These are phyloP conservation scores for Dothistroma pini DNA, from an alignment of 2,329 filamentous ascomycete genomes.

Conservation along the genomic window DNA sequence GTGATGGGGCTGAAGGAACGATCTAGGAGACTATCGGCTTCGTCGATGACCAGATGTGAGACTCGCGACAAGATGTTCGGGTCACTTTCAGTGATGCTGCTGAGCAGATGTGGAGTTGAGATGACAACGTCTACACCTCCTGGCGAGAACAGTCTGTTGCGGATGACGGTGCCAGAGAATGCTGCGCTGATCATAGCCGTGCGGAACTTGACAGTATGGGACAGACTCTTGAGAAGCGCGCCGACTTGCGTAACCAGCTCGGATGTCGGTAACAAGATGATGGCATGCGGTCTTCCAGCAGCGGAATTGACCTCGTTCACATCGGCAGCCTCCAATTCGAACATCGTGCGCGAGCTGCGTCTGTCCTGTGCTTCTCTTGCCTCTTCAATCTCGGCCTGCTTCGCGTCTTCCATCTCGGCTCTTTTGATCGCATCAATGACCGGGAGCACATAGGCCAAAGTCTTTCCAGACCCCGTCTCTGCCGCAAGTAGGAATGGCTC, in stretches of 20 bases:
- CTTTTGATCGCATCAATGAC: conserved; percentile 80
- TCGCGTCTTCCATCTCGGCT: conserved; percentile 57
- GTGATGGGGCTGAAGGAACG: conserved; percentile 86
- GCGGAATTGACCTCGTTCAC: conserved; percentile 63
- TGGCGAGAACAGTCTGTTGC: conserved; percentile 76
- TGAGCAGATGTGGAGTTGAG: conserved; percentile 82
- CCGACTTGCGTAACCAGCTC: conserved; percentile 90
- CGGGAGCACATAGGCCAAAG: conserved; percentile 84
- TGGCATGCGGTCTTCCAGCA: conserved; percentile 72
- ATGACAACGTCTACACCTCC: conserved; percentile 81
- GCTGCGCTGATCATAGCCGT: conserved; percentile 77
- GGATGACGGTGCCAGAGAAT: conserved; percentile 72
- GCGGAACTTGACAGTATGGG: conserved; percentile 83
- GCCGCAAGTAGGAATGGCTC: conserved; percentile 79
- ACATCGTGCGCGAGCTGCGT: conserved; percentile 42
- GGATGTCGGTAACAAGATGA: conserved; percentile 87
- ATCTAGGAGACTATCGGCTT: conserved; percentile 94
- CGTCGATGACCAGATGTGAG: conserved; percentile 83
- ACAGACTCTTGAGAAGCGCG: conserved; percentile 72
- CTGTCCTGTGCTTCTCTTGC: conserved; percentile 31
- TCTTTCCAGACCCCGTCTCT: conserved; percentile 97
- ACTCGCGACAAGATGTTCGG: conserved; percentile 93
- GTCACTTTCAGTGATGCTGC: conserved; percentile 82
- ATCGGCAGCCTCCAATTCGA: conserved; percentile 53
- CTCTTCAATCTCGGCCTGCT: conserved; percentile 35